Evolutionary conservation across 345 rosid species (phyloP).

Genomic region (Euphorbia tirucalli): DNA sequence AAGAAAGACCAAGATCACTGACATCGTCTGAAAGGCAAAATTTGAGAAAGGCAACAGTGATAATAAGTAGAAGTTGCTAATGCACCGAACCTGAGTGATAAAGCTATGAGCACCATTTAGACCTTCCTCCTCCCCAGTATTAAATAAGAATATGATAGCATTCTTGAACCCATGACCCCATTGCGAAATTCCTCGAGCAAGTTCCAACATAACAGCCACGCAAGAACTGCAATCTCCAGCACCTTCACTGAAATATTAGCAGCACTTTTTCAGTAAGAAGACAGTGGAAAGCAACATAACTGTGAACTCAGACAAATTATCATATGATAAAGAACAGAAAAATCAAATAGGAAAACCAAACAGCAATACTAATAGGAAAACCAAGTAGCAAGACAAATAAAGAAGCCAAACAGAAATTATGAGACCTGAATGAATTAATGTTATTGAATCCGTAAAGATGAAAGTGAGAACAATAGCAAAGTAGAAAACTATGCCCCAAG

Average conservation of each 20-base stretch:
- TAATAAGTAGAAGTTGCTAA: conserved; percentile 5
- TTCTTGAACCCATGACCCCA: conserved; percentile 94
- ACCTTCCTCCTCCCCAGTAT: conserved; percentile 98
- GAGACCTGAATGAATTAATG: too few species aligned
- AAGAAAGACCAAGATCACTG: not conserved
- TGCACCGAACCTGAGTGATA: conserved; percentile 72
- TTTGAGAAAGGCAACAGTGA: not conserved
- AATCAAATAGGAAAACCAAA: too few species aligned
- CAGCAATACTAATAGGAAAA: too few species aligned
- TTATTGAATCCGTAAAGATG: too few species aligned
- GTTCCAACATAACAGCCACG: conserved; percentile 92
- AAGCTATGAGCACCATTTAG: conserved; percentile 97
- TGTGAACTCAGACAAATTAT: not conserved
- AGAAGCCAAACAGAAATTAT: too few species aligned
- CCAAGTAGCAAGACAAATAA: too few species aligned
- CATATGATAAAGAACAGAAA: too few species aligned
- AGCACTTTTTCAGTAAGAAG: conserved; percentile 17
- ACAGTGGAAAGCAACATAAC: not conserved
- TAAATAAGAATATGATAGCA: conserved; percentile 77
- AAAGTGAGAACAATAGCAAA: too few species aligned
- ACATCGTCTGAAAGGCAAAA: not conserved
- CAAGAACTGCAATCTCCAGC: conserved; percentile 99
- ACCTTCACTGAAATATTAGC: conserved; percentile 64
- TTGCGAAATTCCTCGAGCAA: conserved; percentile 90
- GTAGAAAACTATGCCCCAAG: too few species aligned